Evolutionary conservation across 73 alveolate genomes (phyloP).

Genomic region (Tetrahymena thermophila): DNA sequence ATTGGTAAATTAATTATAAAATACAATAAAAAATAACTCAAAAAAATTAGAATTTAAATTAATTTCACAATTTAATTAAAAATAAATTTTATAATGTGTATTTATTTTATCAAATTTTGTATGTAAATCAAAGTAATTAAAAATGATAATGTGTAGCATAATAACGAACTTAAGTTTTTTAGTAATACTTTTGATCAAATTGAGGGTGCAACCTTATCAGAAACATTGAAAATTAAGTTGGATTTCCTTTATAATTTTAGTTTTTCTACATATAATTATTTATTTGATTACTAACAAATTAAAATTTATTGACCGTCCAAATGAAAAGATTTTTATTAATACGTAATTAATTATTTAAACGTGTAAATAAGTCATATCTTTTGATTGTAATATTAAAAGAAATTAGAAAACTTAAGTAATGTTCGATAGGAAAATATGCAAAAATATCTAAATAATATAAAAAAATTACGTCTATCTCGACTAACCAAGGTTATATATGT

Average conservation of each 20-base stretch:
- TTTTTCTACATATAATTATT: neutral
- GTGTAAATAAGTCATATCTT: neutral
- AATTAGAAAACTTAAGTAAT: neutral
- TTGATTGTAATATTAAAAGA: neutral
- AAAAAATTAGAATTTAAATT: neutral
- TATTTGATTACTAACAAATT: neutral
- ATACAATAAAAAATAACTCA: too few species aligned
- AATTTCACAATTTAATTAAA: too few species aligned
- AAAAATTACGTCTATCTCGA: neutral
- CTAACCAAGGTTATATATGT: neutral
- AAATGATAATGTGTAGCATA: neutral
- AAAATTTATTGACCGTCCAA: neutral
- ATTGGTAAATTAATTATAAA: neutral
- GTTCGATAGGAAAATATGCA: neutral
- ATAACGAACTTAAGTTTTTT: neutral
- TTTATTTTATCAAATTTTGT: too few species aligned
- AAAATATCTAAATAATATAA: neutral
- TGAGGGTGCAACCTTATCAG: neutral
- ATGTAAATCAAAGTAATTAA: neutral
- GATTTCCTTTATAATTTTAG: neutral
- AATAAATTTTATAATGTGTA: too few species aligned
- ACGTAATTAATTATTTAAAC: neutral
- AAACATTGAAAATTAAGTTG: neutral
- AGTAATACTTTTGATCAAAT: neutral
- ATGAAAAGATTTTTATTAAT: neutral